Percentiles rank a stretch among this genome's conserved stretches.
Conservation (phyloP, 2,329 filamentous ascomycete genomes). For the Emericellopsis cladophorae region DNA sequence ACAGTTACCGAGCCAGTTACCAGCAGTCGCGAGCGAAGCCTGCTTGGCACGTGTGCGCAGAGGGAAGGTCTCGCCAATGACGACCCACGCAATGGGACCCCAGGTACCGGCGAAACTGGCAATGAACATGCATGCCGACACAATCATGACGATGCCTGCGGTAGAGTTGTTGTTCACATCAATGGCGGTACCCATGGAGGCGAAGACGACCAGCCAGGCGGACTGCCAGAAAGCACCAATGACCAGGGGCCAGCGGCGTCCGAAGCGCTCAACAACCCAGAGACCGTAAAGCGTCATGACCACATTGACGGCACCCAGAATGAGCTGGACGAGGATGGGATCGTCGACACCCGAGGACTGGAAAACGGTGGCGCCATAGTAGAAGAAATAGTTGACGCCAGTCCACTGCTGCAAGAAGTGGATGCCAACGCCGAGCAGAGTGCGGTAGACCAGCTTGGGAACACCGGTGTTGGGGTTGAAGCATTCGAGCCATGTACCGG, state of each 20-base stretch:
- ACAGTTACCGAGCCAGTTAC: slow-evolving; percentile 49
- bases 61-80: slow-evolving; percentile 55
- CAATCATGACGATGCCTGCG: slow-evolving; percentile 56
- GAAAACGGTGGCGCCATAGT: slow-evolving; percentile 59
- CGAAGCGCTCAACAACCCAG: slow-evolving; percentile 52
- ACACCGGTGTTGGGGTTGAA: slow-evolving; percentile 39
- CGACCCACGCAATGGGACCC: slow-evolving; percentile 59
- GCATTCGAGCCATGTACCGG: slow-evolving; percentile 44
- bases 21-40: slow-evolving; percentile 39
- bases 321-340: slow-evolving; percentile 55
- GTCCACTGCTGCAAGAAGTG: slow-evolving; percentile 60
- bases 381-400: slow-evolving; percentile 47
- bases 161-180: slow-evolving; percentile 27
- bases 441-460: slow-evolving; percentile 48
- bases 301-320: slow-evolving; percentile 56
- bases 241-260: slow-evolving; percentile 56
- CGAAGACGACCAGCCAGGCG: slow-evolving; percentile 52
- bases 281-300: slow-evolving; percentile 53
- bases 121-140: slow-evolving; percentile 64
- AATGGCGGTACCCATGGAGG: slow-evolving; percentile 36
- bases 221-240: slow-evolving; percentile 56
- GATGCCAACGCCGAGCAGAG: slow-evolving; percentile 47
- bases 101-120: slow-evolving; percentile 57
- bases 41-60: slow-evolving; percentile 40
- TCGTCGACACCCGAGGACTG: slow-evolving; percentile 51